Evolutionary conservation across 129 eudicot species (phyloP).

Genomic region (Solidago caesia): DNA sequence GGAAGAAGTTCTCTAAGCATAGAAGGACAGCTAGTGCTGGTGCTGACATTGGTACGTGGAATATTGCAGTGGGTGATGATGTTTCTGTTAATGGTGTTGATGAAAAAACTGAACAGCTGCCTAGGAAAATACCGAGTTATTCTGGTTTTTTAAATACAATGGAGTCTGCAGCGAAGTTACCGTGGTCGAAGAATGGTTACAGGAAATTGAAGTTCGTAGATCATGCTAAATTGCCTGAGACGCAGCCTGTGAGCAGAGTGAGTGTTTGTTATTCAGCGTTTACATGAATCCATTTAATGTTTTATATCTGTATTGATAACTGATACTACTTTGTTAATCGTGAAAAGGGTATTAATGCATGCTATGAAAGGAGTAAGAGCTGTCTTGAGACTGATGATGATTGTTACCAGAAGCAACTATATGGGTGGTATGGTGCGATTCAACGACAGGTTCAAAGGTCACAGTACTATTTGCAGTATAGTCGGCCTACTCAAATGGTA

Average conservation of each 20-base stretch:
- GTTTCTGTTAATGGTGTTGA: slow-evolving; percentile 17
- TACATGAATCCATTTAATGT: background rate
- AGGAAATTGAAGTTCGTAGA: slow-evolving; percentile 64
- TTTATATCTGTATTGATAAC: slow-evolving; percentile 16
- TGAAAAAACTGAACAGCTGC: slow-evolving; percentile 50
- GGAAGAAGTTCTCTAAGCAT: slow-evolving; percentile 57
- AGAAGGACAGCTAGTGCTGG: slow-evolving; percentile 93
- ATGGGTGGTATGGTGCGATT: slow-evolving; percentile 86
- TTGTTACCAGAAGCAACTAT: slow-evolving; percentile 67
- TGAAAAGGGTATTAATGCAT: slow-evolving; percentile 48
- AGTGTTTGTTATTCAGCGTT: slow-evolving; percentile 18
- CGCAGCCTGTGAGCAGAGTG: slow-evolving; percentile 52
- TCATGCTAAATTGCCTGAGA: slow-evolving; percentile 40
- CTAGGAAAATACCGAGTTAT: slow-evolving; percentile 72
- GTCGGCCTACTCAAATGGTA: slow-evolving; percentile 63
- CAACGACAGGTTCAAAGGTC: slow-evolving; percentile 86
- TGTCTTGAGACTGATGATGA: slow-evolving; percentile 70
- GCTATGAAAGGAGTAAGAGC: slow-evolving; percentile 73
- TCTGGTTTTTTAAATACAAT: slow-evolving; percentile 66
- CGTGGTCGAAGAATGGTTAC: slow-evolving; percentile 67
- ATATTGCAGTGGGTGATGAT: slow-evolving; percentile 57
- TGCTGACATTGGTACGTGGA: slow-evolving; percentile 80
- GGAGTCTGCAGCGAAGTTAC: slow-evolving; percentile 55
- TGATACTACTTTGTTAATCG: background rate
- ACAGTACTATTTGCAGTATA: slow-evolving; percentile 76